These are phyloP conservation scores for Ceratobasidium sp. DNA, from an alignment of 1,284 basidiomycete genomes.

Conservation along the genomic window DNA sequence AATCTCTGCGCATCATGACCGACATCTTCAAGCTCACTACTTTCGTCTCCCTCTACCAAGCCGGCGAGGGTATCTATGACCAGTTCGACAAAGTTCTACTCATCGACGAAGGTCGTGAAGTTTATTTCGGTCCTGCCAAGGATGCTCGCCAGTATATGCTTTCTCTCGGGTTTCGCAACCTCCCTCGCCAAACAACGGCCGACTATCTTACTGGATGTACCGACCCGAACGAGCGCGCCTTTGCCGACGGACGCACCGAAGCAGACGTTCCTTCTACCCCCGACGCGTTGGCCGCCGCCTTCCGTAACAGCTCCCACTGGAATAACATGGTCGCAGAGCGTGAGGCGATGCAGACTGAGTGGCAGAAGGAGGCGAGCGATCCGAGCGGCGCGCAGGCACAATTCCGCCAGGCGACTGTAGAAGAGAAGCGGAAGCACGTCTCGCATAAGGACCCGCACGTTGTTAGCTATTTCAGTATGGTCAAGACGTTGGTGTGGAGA, in stretches of 20 bases:
- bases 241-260: conserved; percentile 76
- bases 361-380: conserved; percentile 73
- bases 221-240: conserved; percentile 68
- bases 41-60: conserved; percentile 67
- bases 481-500: conserved; percentile 77
- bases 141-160: conserved; percentile 67
- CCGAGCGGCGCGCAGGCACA: conserved; percentile 78
- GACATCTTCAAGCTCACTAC: conserved; percentile 64
- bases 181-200: conserved; percentile 65
- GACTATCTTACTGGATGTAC: conserved; percentile 63
- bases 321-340: conserved; percentile 59
- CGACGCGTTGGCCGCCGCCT: conserved; percentile 79
- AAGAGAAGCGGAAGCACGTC: conserved; percentile 87
- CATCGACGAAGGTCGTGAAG: conserved; percentile 66
- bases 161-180: conserved; percentile 62
- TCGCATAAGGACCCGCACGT: conserved; percentile 90
- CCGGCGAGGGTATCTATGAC: conserved; percentile 63
- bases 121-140: conserved; percentile 67
- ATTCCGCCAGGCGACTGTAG: conserved; percentile 81
- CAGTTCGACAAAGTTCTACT: conserved; percentile 64
- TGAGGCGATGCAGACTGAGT: conserved; percentile 69
- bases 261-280: conserved; percentile 80
- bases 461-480: conserved; percentile 82
- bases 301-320: conserved; percentile 69
- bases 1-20: conserved; percentile 67